Percentiles rank a stretch among this genome's conserved stretches.
phyloP scores from a whole-genome alignment of 345 rosid genomes.

The Leavenworthia alabamica region DNA sequence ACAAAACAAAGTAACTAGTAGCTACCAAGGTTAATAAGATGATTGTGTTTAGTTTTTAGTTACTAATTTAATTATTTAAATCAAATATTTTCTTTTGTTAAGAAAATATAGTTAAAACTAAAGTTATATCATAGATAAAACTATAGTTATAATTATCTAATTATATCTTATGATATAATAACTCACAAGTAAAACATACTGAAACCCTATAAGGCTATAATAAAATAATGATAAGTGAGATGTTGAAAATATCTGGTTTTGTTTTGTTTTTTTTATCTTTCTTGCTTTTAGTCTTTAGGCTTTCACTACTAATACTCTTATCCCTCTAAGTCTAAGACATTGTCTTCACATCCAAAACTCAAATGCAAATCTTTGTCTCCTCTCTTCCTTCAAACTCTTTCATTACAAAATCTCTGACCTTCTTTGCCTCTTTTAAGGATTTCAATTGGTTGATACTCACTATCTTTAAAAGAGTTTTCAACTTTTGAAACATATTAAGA shows the following conservation, averaged over 20 bases:
- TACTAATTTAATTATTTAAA: too few relatives aligned
- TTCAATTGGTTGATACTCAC: slow-evolving; percentile 11
- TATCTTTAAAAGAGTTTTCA: slow-evolving; percentile 1
- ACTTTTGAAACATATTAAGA: slow-evolving; percentile 20
- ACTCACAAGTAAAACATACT: too few relatives aligned
- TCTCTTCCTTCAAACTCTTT: slow-evolving; percentile 21
- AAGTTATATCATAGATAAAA: too few relatives aligned
- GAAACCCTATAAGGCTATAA: too few relatives aligned
- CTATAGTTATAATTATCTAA: too few relatives aligned
- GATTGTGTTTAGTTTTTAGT: too few relatives aligned
- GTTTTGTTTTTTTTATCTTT: slow-evolving; percentile 26
- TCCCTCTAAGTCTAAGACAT: slow-evolving; percentile 41
- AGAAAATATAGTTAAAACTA: too few relatives aligned
- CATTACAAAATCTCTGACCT: slow-evolving; percentile 1
- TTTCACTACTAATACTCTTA: slow-evolving; percentile 40
- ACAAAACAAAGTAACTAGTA: too few relatives aligned
- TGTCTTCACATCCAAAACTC: slow-evolving; percentile 45
- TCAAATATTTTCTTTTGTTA: too few relatives aligned
- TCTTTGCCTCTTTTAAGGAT: slow-evolving; percentile 2
- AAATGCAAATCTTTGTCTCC: slow-evolving; percentile 33
- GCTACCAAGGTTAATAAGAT: too few relatives aligned
- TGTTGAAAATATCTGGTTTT: slow-evolving; percentile 12
- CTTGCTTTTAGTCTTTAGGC: slow-evolving; percentile 24
- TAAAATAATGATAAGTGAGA: too few relatives aligned
- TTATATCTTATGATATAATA: too few relatives aligned